A percentile compares a stretch with the other conserved stretches of the same genome.
Conservation (phyloP, 352 stramenopile species). For the Phytophthora chlamydospora region DNA sequence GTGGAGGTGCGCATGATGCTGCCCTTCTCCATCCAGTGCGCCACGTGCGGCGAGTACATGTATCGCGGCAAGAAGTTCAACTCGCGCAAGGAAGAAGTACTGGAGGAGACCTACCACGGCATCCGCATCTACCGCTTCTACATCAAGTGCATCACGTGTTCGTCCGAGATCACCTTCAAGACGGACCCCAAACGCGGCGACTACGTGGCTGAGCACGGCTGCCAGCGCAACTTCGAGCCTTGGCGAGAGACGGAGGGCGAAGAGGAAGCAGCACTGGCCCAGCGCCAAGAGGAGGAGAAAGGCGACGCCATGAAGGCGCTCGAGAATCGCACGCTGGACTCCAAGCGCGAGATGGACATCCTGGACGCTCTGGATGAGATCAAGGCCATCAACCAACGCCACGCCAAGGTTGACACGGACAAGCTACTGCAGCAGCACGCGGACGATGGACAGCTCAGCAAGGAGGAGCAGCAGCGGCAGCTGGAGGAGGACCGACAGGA, state of each 20-base stretch:
- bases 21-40: constrained; percentile 98
- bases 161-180: constrained; percentile 96
- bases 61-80: constrained; percentile 99
- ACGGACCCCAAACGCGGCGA: constrained; percentile 99
- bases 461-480: constrained; percentile 54
- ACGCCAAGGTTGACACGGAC: constrained; percentile 92
- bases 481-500: constrained; percentile 55
- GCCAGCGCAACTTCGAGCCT: constrained; percentile 97
- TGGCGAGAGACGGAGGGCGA: constrained; percentile 92
- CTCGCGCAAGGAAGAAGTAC: constrained; percentile 96
- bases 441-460: constrained; percentile 34
- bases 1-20: constrained; percentile 99
- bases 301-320: constrained; percentile 97
- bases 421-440: constrained; percentile 68
- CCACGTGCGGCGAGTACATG: constrained; percentile 98
- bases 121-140: constrained; percentile 98
- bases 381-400: constrained; percentile 96
- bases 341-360: constrained; percentile 99
- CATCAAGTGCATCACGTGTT: constrained; percentile 97
- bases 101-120: constrained; percentile 96
- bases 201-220: constrained; percentile 97
- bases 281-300: constrained; percentile 93
- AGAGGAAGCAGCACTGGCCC: constrained; percentile 67
- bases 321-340: constrained; percentile 98
- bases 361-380: constrained; percentile 99